Conservation (phyloP, 2,329 filamentous ascomycete genomes). For the Curvularia sp. region DNA sequence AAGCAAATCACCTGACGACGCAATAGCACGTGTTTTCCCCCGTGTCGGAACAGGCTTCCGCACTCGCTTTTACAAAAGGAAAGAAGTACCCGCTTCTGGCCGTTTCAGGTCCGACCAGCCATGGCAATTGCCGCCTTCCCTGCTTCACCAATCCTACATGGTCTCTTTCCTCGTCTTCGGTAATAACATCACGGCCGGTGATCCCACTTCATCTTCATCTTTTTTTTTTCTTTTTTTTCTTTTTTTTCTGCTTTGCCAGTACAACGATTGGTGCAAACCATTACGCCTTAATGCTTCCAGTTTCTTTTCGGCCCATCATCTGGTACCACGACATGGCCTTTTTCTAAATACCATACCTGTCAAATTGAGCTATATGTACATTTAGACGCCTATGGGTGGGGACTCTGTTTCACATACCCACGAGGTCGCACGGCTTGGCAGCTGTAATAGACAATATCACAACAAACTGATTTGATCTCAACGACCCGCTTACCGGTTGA, state of each 20-base stretch:
- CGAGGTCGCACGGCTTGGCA: conserved; percentile 33
- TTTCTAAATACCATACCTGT: conserved; percentile 16
- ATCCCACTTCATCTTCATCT: not conserved
- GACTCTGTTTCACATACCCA: conserved; percentile 33
- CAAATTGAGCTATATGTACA: conserved; percentile 27
- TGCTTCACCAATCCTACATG: conserved; percentile 3
- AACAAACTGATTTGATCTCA: conserved; percentile 16
- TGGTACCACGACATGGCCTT: conserved; percentile 27
- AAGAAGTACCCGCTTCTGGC: conserved; percentile 32
- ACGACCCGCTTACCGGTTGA: conserved; percentile 3
- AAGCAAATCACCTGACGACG: conserved; percentile 32
- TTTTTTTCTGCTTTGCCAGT: conserved; percentile 16
- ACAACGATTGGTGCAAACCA: conserved; percentile 26
- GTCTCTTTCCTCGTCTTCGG: conserved; percentile 19
- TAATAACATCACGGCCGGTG: conserved; percentile 24
- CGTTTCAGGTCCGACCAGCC: conserved; percentile 43
- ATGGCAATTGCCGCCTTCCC: conserved; percentile 7
- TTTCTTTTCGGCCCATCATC: conserved; percentile 24
- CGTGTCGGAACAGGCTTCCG: conserved; percentile 28
- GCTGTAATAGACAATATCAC: conserved; percentile 38
- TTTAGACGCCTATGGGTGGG: conserved; percentile 25
- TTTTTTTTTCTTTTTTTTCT: not conserved
- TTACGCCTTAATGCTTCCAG: conserved; percentile 31
- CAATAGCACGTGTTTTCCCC: conserved; percentile 28
- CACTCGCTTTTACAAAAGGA: conserved; percentile 43